Base-by-base conservation (phyloP, 2,329 filamentous ascomycete species). In the Emericellopsis cladophorae region DNA sequence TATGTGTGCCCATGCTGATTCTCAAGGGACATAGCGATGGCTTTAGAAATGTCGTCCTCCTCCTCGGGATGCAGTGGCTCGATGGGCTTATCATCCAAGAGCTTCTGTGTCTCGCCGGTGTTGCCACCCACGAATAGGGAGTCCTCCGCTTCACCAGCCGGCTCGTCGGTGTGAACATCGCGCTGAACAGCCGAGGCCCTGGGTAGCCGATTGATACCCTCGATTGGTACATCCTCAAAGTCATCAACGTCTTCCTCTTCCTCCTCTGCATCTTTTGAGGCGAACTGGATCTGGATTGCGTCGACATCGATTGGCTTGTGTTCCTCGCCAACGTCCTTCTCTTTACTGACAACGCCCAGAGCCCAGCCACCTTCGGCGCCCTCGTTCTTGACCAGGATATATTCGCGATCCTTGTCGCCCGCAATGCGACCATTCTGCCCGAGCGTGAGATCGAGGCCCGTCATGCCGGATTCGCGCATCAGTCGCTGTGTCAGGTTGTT, bases 331-430 rank as follows among this genome's bases (percentile, higher is more conserved):
- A 81, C 73, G 39, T 92, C 77, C 48, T 84, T 93, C 44, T 86
- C 82, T 45, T 80, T 86, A 46, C 82, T 88, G 18, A 98, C 89
- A 22, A 98, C 92, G 40, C 92, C 92, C 6, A 98, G 65, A 0
- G 90, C 90, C 88, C 89, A 98, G 5, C 92, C 92, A 36, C 92
- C 92, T 57, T 96, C 90, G 1, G 87, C 88, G 0, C 88, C 86
- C 36, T 93, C 87, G 51, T 96, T 96, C 62, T 92, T 94, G 32
- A 98, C 89, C 4, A 98, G 67, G 11, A 98, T 89, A 53, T 98
- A 98, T 58, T 98, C 92, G 52, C 86, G 81, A 12, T 87, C 85
- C 53, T 81, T 87, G 55, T 98, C 92, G 39, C 92, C 79, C 12
- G 84, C 82, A 48, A 95, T 75, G 40, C 87, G 72, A 39, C 69